A percentile compares a stretch with the other conserved stretches of the same genome.
These are phyloP conservation scores for Carex arenaria DNA, from an alignment of 202 grass and related monocot genomes.

Conservation along the genomic window DNA sequence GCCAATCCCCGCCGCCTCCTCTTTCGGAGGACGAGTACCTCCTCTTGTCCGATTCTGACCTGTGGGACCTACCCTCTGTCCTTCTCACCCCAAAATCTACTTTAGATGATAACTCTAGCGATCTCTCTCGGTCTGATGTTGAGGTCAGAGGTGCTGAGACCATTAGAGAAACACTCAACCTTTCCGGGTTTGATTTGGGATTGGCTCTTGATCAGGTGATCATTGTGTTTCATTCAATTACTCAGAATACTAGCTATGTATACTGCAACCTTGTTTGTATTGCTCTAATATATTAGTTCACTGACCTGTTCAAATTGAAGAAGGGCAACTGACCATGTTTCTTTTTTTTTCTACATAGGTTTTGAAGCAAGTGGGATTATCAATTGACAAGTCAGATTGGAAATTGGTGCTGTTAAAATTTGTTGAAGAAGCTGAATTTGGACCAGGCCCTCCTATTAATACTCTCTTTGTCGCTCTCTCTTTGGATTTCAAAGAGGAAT, in stretches of 20 bases:
- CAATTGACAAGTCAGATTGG: slow-evolving; percentile 20
- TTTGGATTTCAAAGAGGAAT: slow-evolving; percentile 38
- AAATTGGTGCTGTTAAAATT: slow-evolving; percentile 50
- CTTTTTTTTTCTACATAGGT: slow-evolving; percentile 28
- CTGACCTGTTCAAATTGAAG: not conserved
- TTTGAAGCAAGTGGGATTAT: slow-evolving; percentile 30
- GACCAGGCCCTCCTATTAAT: slow-evolving; percentile 51
- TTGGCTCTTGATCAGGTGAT: slow-evolving; percentile 63
- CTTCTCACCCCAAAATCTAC: slow-evolving; percentile 29
- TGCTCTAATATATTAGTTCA: not conserved
- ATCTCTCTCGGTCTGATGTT: slow-evolving; percentile 23
- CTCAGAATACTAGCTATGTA: not conserved
- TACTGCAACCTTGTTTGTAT: not conserved
- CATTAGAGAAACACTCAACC: slow-evolving; percentile 35
- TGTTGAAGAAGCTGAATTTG: slow-evolving; percentile 76
- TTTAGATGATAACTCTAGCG: not conserved
- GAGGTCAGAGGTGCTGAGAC: slow-evolving; percentile 29
- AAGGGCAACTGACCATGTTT: not conserved
- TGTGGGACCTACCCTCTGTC: slow-evolving; percentile 83
- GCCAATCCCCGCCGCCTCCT: slow-evolving; percentile 37
- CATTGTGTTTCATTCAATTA: not conserved
- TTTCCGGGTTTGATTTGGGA: slow-evolving; percentile 49
- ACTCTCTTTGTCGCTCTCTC: slow-evolving; percentile 43
- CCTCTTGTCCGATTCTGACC: slow-evolving; percentile 58
- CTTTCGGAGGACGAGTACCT: slow-evolving; percentile 55